These are phyloP conservation scores for Trametes meyenii DNA, from an alignment of 768 basidiomycete species.

Conservation along the genomic window DNA sequence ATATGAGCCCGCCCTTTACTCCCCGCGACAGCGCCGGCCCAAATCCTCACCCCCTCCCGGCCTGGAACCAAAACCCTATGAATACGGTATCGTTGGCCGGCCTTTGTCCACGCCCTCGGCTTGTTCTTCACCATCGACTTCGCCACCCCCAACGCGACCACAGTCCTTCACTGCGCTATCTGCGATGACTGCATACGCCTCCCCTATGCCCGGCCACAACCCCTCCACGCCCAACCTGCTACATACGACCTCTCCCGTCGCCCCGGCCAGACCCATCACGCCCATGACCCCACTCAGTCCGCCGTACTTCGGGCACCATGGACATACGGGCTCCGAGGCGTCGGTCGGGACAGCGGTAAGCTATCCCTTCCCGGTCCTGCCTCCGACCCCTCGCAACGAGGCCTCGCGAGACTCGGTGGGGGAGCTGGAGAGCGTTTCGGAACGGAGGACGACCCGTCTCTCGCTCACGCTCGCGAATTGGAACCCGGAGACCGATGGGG, in stretches of 20 bases:
- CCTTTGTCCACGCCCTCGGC: conserved; percentile 19
- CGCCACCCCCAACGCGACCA: conserved; percentile 20
- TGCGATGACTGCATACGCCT: conserved; percentile 5
- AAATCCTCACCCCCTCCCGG: conserved; percentile 25
- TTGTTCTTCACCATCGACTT: conserved; percentile 14
- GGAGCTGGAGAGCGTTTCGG: conserved; percentile 10
- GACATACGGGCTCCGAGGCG: conserved; percentile 3
- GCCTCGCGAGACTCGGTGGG: conserved; percentile 4
- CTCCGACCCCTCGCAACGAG: conserved; percentile 19
- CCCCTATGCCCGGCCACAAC: background rate
- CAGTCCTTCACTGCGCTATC: conserved; percentile 23
- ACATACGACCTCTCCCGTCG: conserved; percentile 8
- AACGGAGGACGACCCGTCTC: conserved; percentile 26
- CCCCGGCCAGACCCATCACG: conserved; percentile 4
- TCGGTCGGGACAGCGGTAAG: conserved; percentile 23
- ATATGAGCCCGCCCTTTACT: conserved; percentile 9
- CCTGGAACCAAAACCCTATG: conserved; percentile 57
- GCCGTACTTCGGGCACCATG: background rate
- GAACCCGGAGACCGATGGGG: conserved; percentile 28
- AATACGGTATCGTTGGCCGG: conserved; percentile 61
- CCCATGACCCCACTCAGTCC: conserved; percentile 11
- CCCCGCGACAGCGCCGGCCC: background rate
- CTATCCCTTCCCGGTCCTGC: conserved; percentile 24
- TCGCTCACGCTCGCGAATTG: conserved; percentile 32
- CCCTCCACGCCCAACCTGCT: conserved; percentile 3